These are phyloP conservation scores for Dictyostelium intermedium DNA, from an alignment of 78 protist species.

Conservation along the genomic window DNA sequence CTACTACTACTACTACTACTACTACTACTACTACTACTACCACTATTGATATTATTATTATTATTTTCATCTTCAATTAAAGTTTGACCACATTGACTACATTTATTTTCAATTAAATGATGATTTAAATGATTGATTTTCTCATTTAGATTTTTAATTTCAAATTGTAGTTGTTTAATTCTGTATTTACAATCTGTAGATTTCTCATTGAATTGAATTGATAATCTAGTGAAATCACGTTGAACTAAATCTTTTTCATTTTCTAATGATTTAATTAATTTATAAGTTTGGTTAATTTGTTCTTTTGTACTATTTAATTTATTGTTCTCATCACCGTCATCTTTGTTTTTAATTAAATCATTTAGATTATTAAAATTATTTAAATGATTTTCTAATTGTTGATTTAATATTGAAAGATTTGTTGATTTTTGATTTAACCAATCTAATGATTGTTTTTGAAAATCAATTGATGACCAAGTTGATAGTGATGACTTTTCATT, in stretches of 20 bases:
- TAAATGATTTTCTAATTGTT: not conserved
- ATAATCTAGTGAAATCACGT: not conserved
- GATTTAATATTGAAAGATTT: not conserved
- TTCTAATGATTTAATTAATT: not conserved
- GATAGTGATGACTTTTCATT: not conserved
- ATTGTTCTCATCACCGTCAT: not conserved
- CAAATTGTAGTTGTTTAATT: not conserved
- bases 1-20: too few relatives aligned
- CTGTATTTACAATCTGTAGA: not conserved
- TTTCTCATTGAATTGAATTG: not conserved
- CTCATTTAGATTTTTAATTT: not conserved
- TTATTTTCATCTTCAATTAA: not conserved
- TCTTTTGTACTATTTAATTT: not conserved
- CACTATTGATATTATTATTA: not conserved
- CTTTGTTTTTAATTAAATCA: not conserved
- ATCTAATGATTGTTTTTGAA: not conserved
- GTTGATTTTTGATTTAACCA: not conserved
- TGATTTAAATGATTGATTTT: not conserved
- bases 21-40: too few relatives aligned
- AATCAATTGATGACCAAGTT: constrained; percentile 48
- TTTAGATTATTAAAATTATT: not conserved
- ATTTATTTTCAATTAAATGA: not conserved
- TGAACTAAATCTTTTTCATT: not conserved
- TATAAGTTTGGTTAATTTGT: not conserved
- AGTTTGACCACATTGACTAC: constrained; percentile 33